Conservation (phyloP, 176 grass and related monocot genomes). For the Neostapfia colusana region DNA sequence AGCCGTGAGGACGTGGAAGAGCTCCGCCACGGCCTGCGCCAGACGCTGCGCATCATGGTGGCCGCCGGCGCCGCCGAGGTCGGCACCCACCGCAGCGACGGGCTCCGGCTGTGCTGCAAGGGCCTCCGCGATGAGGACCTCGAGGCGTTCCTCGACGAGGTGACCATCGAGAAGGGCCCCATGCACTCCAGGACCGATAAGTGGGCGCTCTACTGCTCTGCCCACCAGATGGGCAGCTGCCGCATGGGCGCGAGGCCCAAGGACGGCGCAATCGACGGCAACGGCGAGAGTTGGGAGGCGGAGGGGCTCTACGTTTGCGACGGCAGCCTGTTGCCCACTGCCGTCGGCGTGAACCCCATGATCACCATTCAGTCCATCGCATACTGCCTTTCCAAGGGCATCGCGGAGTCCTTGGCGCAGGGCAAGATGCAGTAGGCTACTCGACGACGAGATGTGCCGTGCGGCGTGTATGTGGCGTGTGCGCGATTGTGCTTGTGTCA, state of each 20-base stretch:
- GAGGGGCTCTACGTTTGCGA: constrained; percentile 82
- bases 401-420: constrained; percentile 36
- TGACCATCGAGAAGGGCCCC: constrained; percentile 41
- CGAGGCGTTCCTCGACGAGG: constrained; percentile 67
- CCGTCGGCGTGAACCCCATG: constrained; percentile 91
- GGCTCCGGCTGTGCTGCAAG: constrained; percentile 55
- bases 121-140: constrained; percentile 55
- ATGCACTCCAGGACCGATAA: constrained; percentile 18
- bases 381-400: constrained; percentile 58
- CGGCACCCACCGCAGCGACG: constrained; percentile 86
- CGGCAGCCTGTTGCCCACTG: constrained; percentile 70
- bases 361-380: constrained; percentile 85
- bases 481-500: not conserved
- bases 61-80: constrained; percentile 76
- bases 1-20: constrained; percentile 47
- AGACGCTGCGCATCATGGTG: constrained; percentile 58
- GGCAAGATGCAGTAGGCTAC: not conserved
- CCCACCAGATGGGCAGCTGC: constrained; percentile 94
- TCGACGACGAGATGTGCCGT: not conserved
- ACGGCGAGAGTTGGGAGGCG: constrained; percentile 80
- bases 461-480: not conserved
- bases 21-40: constrained; percentile 52
- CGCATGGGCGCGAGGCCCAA: constrained; percentile 58
- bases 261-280: constrained; percentile 56
- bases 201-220: constrained; percentile 58